Base-by-base conservation (phyloP, 2,329 filamentous ascomycete genomes). In the Aspergillus fumigatus region DNA sequence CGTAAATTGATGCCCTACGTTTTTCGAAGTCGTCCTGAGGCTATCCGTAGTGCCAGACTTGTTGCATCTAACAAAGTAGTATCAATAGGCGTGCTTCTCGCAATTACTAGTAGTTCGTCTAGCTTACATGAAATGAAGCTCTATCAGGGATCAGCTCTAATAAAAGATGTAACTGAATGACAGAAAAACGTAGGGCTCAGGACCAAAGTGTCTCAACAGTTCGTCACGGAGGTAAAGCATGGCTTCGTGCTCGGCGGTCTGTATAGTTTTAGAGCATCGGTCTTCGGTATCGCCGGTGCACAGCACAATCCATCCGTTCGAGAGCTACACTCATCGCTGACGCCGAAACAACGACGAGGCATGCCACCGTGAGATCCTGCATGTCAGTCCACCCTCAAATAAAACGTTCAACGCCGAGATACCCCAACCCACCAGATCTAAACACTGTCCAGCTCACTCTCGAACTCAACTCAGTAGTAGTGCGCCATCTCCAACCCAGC, bases 401-500 rank as follows among this genome's bases (percentile, higher is more conserved):
- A 14, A 47, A 47, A 26, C 21, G 19, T 14, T 25, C 19, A 47
- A 26, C 43, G 43, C 43, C 43, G 43, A 47, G 6, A 47, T 23
- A 50, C 48, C 40, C 38, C 23, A 14, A 58, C 59, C 19, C 40
- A 3, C 5, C 43, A 26, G 43, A 27, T 40, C 48, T 38, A 40
- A 58, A n/a, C 48, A 41, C 48, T 23, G 40, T 35, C 55, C 48
- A 26, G 32, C 48, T 21, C 35, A 54, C 17, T 35, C 27, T 29
- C 25, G 21, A 8, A 29, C 27, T 32, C 11, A 14, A 49, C 55
- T 66, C 67, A 75, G 73, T 95, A 94, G 77, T 96, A 96, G 79
- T 96, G 91, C 47, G 93, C 92, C 94, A 99, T 97, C 77, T 99
- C 90, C 55, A 97, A 78, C 17, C 94, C 94, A 27, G 92, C 93